These are phyloP conservation scores for Euclidium syriacum DNA, from an alignment of 345 rosid species.

Conservation along the genomic window DNA sequence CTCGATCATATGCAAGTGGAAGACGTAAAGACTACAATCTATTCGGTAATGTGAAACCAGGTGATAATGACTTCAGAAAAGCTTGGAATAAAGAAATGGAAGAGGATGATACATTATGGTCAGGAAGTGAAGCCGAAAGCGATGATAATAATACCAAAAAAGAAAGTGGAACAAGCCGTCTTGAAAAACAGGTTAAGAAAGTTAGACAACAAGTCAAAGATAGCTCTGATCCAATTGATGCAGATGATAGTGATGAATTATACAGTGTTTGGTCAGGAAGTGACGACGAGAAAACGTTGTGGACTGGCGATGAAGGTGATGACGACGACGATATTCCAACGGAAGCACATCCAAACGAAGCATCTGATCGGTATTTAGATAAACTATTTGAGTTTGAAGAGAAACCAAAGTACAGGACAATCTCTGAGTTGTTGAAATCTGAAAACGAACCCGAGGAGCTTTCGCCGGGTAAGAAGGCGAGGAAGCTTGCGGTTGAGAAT, in stretches of 20 bases:
- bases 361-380: conserved; percentile 74
- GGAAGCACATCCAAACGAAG: conserved; percentile 68
- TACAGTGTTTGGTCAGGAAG: conserved; percentile 87
- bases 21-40: conserved; percentile 57
- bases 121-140: conserved; percentile 77
- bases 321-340: conserved; percentile 75
- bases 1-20: conserved; percentile 53
- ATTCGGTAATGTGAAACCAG: conserved; percentile 56
- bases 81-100: conserved; percentile 67
- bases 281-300: conserved; percentile 86
- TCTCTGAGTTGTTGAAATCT: conserved; percentile 66
- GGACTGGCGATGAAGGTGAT: conserved; percentile 92
- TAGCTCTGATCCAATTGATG: conserved; percentile 61
- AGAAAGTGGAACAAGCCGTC: conserved; percentile 17
- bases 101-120: conserved; percentile 67
- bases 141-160: conserved; percentile 26
- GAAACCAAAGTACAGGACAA: conserved; percentile 78
- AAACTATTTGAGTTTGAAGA: conserved; percentile 88
- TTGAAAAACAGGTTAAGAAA: conserved; percentile 56
- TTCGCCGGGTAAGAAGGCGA: conserved; percentile 83
- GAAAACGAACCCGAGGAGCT: conserved; percentile 88
- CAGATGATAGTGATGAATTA: conserved; percentile 85
- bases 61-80: conserved; percentile 56
- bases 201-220: conserved; percentile 73
- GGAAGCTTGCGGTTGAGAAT: conserved; percentile 89